These are phyloP conservation scores for Botrytis aclada DNA, from an alignment of 2,329 filamentous ascomycete species.

Conservation along the genomic window DNA sequence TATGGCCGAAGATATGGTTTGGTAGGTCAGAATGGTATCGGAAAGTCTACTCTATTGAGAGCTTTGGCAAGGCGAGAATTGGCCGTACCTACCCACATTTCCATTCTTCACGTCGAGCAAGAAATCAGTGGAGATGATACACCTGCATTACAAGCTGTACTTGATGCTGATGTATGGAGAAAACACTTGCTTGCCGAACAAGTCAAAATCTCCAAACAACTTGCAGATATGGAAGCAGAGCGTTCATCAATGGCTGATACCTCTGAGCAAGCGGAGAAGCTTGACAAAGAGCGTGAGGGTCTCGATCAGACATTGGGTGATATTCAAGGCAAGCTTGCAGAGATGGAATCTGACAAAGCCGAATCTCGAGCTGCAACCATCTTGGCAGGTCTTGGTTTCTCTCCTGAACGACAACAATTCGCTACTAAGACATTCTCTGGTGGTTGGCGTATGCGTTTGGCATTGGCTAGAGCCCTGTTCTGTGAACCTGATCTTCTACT, in stretches of 20 bases:
- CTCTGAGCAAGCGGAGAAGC: slow-evolving; percentile 77
- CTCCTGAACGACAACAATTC: slow-evolving; percentile 83
- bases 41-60: slow-evolving; percentile 90
- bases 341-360: slow-evolving; percentile 99
- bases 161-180: slow-evolving; percentile 97
- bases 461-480: slow-evolving; percentile 90
- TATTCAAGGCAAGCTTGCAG: slow-evolving; percentile 84
- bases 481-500: slow-evolving; percentile 94
- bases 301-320: slow-evolving; percentile 89
- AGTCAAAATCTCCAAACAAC: slow-evolving; percentile 73
- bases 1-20: slow-evolving; percentile 95
- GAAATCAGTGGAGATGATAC: slow-evolving; percentile 98
- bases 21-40: slow-evolving; percentile 98
- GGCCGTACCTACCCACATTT: slow-evolving; percentile 93
- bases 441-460: slow-evolving; percentile 99
- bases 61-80: slow-evolving; percentile 91
- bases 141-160: slow-evolving; percentile 85
- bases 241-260: slow-evolving; percentile 83
- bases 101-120: slow-evolving; percentile 98
- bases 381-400: slow-evolving; percentile 94
- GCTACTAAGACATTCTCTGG: slow-evolving; percentile 98
- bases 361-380: slow-evolving; percentile 95
- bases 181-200: slow-evolving; percentile 92
- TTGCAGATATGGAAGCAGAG: slow-evolving; percentile 74
- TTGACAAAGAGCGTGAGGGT: slow-evolving; percentile 85